phyloP scores from a whole-genome alignment of 148 eudicot genomes.

The Polygonum maritimum region DNA sequence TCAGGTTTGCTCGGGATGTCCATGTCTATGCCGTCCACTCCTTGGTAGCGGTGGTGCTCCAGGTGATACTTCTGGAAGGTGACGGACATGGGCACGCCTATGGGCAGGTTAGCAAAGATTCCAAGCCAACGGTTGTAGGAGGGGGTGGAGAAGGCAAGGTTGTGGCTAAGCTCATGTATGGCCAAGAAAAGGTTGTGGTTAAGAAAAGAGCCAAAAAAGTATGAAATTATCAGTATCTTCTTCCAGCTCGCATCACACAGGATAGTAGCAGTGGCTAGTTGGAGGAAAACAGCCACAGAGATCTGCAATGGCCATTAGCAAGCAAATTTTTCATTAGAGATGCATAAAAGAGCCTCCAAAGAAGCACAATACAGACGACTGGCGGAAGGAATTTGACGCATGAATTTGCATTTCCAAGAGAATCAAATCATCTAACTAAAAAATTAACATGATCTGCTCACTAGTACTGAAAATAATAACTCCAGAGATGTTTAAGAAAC shows the following conservation, averaged over 20 bases:
- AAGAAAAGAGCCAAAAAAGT: constrained; percentile 85
- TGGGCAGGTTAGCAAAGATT: constrained; percentile 87
- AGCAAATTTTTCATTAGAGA: background rate
- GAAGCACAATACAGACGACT: background rate
- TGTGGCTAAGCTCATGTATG: constrained; percentile 90
- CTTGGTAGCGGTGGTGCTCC: constrained; percentile 91
- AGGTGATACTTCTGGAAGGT: constrained; percentile 97
- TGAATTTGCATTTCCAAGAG: background rate
- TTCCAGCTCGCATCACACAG: constrained; percentile 41
- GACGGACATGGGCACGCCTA: constrained; percentile 92
- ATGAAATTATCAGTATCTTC: constrained; percentile 52
- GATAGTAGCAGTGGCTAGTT: constrained; percentile 77
- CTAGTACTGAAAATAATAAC: background rate
- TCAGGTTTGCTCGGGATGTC: constrained; percentile 75
- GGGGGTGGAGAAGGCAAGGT: constrained; percentile 87
- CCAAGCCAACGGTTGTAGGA: constrained; percentile 86
- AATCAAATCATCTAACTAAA: background rate
- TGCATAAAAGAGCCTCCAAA: background rate
- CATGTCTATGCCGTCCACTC: constrained; percentile 88
- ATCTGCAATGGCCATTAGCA: constrained; percentile 42
- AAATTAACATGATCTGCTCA: background rate
- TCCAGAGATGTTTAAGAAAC: background rate
- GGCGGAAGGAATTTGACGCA: background rate
- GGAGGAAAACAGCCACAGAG: constrained; percentile 53
- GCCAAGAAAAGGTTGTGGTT: constrained; percentile 98